phyloP scores from a whole-genome alignment of 2,329 filamentous ascomycete species.

The Ceratocystis cubensis region DNA sequence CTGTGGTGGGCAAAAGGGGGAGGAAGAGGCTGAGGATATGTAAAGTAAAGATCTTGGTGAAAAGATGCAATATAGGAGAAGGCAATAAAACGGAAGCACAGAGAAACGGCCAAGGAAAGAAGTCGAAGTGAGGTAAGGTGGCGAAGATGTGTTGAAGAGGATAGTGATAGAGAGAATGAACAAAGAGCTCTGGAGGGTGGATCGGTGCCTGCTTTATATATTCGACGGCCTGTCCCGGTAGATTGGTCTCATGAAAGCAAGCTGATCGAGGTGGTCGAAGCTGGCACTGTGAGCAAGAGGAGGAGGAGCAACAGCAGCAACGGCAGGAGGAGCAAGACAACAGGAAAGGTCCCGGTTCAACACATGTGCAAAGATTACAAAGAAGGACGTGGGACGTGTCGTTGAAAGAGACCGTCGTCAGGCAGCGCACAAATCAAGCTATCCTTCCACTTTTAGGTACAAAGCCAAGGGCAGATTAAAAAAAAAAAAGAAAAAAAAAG shows the following conservation, averaged over 20 bases:
- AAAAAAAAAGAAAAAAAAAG: neutral
- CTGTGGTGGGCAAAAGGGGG: neutral
- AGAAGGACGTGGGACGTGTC: conserved; percentile 8
- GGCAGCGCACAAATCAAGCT: neutral
- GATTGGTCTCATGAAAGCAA: conserved; percentile 16
- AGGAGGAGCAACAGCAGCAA: neutral
- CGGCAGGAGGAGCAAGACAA: neutral
- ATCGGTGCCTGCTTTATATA: conserved; percentile 17
- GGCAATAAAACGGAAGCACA: neutral
- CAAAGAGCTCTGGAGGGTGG: neutral
- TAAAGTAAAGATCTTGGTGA: neutral
- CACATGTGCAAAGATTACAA: conserved; percentile 7
- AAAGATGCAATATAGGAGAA: neutral
- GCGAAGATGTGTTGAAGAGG: neutral
- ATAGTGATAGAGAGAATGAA: neutral
- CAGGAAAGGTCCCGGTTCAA: neutral
- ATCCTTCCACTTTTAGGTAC: neutral
- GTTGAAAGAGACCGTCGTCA: conserved; percentile 5
- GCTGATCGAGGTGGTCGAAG: neutral
- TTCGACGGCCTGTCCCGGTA: conserved; percentile 13
- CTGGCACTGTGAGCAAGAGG: neutral
- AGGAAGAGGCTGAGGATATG: too few relatives aligned
- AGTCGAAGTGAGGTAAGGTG: conserved; percentile 10
- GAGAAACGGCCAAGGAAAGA: neutral
- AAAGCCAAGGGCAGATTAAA: neutral